Conservation (phyloP, 2,329 filamentous ascomycete genomes). For the Drechslerella coelobrocha region DNA sequence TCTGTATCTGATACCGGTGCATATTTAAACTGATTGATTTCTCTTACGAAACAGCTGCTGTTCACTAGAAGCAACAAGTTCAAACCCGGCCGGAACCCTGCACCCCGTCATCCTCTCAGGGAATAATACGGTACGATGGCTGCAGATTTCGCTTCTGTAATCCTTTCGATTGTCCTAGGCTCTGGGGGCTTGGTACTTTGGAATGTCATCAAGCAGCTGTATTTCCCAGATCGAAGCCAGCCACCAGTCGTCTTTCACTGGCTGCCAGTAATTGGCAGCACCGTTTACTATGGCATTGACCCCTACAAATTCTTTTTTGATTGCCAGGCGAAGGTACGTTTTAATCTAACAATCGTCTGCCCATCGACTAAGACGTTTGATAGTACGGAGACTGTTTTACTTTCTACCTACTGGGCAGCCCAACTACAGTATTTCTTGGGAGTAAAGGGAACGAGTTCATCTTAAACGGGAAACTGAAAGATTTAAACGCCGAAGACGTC, state of each 20-base stretch:
- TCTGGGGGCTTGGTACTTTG: constrained; percentile 65
- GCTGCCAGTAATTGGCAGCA: constrained; percentile 85
- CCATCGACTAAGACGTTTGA: background rate
- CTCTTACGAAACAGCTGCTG: too few species aligned
- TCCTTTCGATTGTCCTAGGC: constrained; percentile 21
- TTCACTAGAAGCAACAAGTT: too few species aligned
- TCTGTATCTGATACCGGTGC: too few species aligned
- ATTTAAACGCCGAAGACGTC: constrained; percentile 66
- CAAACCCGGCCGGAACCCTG: too few species aligned
- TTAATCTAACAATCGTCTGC: background rate
- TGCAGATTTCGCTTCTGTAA: constrained; percentile 30
- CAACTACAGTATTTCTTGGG: constrained; percentile 64
- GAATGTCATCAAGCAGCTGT: constrained; percentile 80
- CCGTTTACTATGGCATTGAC: constrained; percentile 92
- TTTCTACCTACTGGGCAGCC: constrained; percentile 64
- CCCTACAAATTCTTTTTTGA: constrained; percentile 83
- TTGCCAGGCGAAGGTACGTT: constrained; percentile 79
- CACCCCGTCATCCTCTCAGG: too few species aligned
- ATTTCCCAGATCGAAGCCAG: constrained; percentile 82
- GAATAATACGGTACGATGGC: too few species aligned
- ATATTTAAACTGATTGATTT: too few species aligned
- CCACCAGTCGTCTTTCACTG: constrained; percentile 81
- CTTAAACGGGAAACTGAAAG: constrained; percentile 64
- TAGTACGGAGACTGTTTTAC: constrained; percentile 66
- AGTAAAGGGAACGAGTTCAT: constrained; percentile 65